Evolutionary conservation across 2,329 filamentous ascomycete species (phyloP), one percentile per base, ranked within the genome.

Genomic region (Chaetomium sp.): DNA sequence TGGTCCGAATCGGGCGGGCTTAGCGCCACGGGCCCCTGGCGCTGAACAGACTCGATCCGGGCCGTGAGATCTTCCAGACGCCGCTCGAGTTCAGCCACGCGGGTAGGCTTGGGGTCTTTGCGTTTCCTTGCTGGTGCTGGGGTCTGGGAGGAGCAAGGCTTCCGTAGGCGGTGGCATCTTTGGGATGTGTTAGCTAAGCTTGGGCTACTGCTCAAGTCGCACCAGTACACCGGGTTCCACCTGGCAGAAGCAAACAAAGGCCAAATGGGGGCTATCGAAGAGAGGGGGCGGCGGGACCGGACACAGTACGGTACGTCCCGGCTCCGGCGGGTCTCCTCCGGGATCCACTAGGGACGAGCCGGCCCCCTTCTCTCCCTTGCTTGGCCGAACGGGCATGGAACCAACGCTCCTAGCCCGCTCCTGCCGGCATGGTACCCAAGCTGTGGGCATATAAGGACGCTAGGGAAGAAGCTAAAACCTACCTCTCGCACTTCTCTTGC

Each of bases 61-160:
- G 73, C 74, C 2, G 75, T 76, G 54, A 79, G 68, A 64, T 78
- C 74, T 56, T 79, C 71, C 1, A 79, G 70, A 1, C 76, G 70
- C 64, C 74, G 75, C 65, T 79, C 77, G 9, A 79, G 70, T 65
- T 79, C 76, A 14, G 76, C 72, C 42, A 79, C 76, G 47, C 76
- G 69, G 14, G 75, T 79, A 12, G 75, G 69, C 65, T 75, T 77
- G 43, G 72, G 71, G 19, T 71, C 69, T 64, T 74, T 78, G 62
- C 76, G 76, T 50, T 71, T 69, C 45, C 76, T 72, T 2, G 76
- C 73, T 50, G 76, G 75, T 11, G 76, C 76, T 47, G 77, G 75
- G 42, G 67, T 74, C 58, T 78, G 76, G 5, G 71, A 72, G 42
- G 73, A 67, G 65, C 77, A 79, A 51, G 72, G 63, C 61, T 79